A percentile compares a stretch with the other conserved stretches of the same genome.
Evolutionary conservation across 2,329 filamentous ascomycete species (phyloP).

Genomic region (Monosporascus ibericus): DNA sequence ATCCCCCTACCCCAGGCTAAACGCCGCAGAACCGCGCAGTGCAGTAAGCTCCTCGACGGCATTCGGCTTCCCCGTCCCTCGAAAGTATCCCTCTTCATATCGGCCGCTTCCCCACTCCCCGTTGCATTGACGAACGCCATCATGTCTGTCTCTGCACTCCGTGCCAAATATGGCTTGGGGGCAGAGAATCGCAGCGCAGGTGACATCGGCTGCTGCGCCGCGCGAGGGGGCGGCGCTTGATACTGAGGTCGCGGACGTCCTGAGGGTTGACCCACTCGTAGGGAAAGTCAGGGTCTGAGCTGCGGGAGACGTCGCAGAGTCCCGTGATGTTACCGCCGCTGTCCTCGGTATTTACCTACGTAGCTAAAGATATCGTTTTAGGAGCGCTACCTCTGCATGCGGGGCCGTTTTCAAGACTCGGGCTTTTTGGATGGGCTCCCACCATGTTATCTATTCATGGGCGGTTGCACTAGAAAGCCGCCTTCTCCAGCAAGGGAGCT

Average conservation of each 20-base stretch:
- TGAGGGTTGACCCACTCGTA: conserved; percentile 21
- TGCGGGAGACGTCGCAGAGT: conserved; percentile 43
- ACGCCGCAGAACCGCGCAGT: conserved; percentile 7
- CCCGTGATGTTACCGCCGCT: too few species aligned
- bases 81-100: conserved; percentile 31
- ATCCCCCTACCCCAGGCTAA: conserved; percentile 19
- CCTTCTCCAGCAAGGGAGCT: too few species aligned
- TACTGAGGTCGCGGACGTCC: conserved; percentile 40
- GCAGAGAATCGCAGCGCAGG: conserved; percentile 43
- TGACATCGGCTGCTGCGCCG: conserved; percentile 42
- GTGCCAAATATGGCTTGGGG: conserved; percentile 6
- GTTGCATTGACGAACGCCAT: conserved; percentile 16
- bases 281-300: conserved; percentile 32
- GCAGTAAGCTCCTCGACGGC: conserved; percentile 44
- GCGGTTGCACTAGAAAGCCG: too few species aligned
- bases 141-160: conserved; percentile 5
- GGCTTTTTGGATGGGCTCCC: too few species aligned
- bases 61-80: conserved; percentile 54
- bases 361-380: too few species aligned
- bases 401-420: too few species aligned
- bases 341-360: too few species aligned
- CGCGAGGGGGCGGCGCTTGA: conserved; percentile 33
- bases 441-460: too few species aligned
- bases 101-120: conserved; percentile 30
- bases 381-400: too few species aligned